Base-by-base conservation (phyloP, 139 green algal genomes). In the Mychonastes homosphaera region DNA sequence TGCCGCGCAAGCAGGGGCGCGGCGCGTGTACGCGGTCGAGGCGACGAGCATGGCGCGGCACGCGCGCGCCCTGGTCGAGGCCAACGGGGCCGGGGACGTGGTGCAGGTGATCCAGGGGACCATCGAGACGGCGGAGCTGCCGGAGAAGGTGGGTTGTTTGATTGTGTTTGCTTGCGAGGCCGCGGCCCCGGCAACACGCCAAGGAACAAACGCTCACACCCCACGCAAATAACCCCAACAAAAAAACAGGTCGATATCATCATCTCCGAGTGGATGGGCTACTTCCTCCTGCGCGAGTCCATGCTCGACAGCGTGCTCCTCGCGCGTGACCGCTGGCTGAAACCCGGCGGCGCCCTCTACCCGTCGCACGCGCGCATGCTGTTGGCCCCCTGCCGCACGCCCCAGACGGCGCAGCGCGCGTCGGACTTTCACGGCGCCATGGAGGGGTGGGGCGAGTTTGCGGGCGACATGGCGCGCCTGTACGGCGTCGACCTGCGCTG, bases 291-390 rank as follows among this genome's bases (percentile, higher is more conserved):
- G 65, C 73, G 87, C 21, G 92, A 98, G 77, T 84, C 62, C 51
- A 98, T 98, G 92, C 79, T 98, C 38, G 92, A 98, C 75, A 85
- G 66, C 19, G 90, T 98, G 30, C 63, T 98, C 27, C 29, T 65
- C 24, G 54, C 89, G 0, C 75, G 91, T 3, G 82, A 97, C 75
- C 71, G 71, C 41, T 99, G 92, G 64, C 75, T 99, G 32, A 92
- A 92, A 63, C 83, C 83, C 1, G 92, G 80, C 18, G 92, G 92
- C 21, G 72, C 86, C 1, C 63, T 99, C 53, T 98, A 92, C 73
- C 91, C 91, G 47, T 89, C 75, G 33, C 91, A 96, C 58, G 91
- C 90, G 4, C 75, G 75, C 60, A 84, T 98, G 72, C 91, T 77
- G 65, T 26, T 97, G 35, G 82, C 82, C 0, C 90, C 89, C 55